Evolutionary conservation across 1,284 basidiomycete genomes (phyloP), one percentile per base, ranked within the genome.

Genomic region (Retiboletus flavoniger): DNA sequence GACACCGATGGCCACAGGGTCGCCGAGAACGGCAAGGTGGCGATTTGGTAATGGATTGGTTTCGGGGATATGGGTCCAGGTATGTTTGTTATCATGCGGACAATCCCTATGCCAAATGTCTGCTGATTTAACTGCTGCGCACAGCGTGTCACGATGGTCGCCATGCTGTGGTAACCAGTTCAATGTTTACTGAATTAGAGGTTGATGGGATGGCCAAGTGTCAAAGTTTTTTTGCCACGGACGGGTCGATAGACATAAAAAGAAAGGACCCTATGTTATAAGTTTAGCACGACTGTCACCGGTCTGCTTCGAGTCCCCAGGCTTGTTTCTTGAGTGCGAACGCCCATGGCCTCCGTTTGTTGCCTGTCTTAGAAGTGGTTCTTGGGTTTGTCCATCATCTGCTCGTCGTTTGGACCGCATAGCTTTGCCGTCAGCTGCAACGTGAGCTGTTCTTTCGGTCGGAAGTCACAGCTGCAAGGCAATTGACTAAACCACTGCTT

Each of bases 261-360:
- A 53, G 64, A 49, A 65, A 54, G 16, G 52, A 59, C 54, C 63
- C 61, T 66, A 64, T 61, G 34, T 56, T 19, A 55, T 55, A 62
- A 55, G 54, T 53, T 62, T 60, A 56, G 47, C 43, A 51, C 52
- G 41, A 32, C 34, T 32, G 45, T 50, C 43, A 29, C 43, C 44
- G 53, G 34, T 38, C 41, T 32, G 51, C 50, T 45, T 55, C 53
- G n/a, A 47, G 43, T 59, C 54, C 51, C 42, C 54, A 51, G 47
- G 60, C 41, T 36, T 17, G 35, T 46, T 49, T 32, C 53, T 52
- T 47, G 43, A 50, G 59, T 47, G 51, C 35, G 50, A 58, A 48
- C 43, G 5, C 41, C 42, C 60, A 57, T 63, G 61, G 32, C 50
- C 21, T 26, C 29, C 32, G 11, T 14, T 32, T 47, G 47, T 40